Evolutionary conservation across 768 basidiomycete species (phyloP), one percentile per base, ranked within the genome.

Genomic region (Hygrocybe punicea): DNA sequence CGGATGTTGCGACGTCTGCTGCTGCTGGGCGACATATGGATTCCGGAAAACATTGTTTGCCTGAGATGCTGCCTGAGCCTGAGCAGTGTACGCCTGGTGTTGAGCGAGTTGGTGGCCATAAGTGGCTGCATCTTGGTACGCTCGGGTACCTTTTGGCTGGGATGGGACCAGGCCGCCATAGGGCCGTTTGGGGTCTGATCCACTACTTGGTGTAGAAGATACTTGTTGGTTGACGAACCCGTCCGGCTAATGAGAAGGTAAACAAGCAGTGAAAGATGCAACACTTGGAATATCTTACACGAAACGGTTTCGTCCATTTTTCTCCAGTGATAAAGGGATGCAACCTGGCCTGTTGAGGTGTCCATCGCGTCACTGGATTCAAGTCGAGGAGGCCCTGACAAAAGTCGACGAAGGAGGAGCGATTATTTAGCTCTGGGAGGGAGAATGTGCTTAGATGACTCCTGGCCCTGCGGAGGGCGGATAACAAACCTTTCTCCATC

Each of bases 281-380:
- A 57, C 60, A 53, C 44, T 52, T 59, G 17, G n/a, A 23, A 40
- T 36, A 42, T 9, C 86, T 68, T 73, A 90, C 91, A 68, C 84
- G 81, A 73, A 88, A 93, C 6, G 91, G 87, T 66, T 90, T 91
- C 6, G 84, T 86, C 67, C 88, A 97, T 68, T 94, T 95, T 73
- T 98, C 97, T 51, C 96, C 96, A 5, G 94, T 97, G 63, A 99
- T 97, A 74, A 98, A 99, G 2, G 97, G 97, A 71, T 99, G 97
- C 66, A 90, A 76, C 50, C 89, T 81, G 37, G 97, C 97, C 72
- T 99, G 95, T 67, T 97, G 93, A 23, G 97, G 96, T 10, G 95
- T 88, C 97, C 97, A 99, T 55, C 97, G 82, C 57, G 92, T 89
- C 55, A 96, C 85, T 16, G 97, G 96, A 67, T 98, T 93, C 74